These are phyloP conservation scores for Microsporum ferrugineum DNA, from an alignment of 2,329 filamentous ascomycete genomes.

Conservation along the genomic window DNA sequence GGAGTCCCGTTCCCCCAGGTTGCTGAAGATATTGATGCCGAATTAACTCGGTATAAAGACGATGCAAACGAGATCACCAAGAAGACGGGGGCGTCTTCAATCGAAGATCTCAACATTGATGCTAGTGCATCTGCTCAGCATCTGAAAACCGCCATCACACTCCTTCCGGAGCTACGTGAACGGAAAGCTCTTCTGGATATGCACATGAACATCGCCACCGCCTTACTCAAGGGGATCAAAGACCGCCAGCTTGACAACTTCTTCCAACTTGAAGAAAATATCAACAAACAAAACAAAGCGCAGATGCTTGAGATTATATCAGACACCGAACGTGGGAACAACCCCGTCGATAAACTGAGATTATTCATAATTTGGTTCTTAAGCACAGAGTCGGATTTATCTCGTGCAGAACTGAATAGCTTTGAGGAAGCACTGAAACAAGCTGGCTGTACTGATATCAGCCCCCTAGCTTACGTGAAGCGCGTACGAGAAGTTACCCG, in stretches of 20 bases:
- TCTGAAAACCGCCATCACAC: constrained; percentile 86
- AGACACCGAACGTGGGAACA: constrained; percentile 66
- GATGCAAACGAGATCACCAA: constrained; percentile 89
- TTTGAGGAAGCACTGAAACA: constrained; percentile 74
- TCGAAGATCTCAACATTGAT: constrained; percentile 87
- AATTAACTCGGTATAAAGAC: constrained; percentile 88
- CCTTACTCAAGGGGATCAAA: constrained; percentile 71
- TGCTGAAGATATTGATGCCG: constrained; percentile 87
- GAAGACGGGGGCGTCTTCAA: constrained; percentile 82
- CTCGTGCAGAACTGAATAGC: constrained; percentile 66
- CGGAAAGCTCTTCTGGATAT: constrained; percentile 89
- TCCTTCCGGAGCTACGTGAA: constrained; percentile 82
- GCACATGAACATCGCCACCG: constrained; percentile 97
- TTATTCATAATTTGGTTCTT: constrained; percentile 96
- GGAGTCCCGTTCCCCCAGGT: constrained; percentile 86
- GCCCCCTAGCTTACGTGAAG: constrained; percentile 72
- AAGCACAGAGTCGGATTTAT: constrained; percentile 82
- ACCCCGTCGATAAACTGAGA: constrained; percentile 78
- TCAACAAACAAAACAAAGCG: constrained; percentile 78
- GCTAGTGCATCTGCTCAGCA: constrained; percentile 83
- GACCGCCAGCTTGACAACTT: constrained; percentile 91
- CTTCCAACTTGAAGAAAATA: constrained; percentile 87
- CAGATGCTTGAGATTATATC: constrained; percentile 82
- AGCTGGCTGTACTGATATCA: constrained; percentile 60
- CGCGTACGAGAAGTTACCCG: constrained; percentile 89